Evolutionary conservation across 2,329 filamentous ascomycete species (phyloP).

Genomic region (Beauveria sp.): DNA sequence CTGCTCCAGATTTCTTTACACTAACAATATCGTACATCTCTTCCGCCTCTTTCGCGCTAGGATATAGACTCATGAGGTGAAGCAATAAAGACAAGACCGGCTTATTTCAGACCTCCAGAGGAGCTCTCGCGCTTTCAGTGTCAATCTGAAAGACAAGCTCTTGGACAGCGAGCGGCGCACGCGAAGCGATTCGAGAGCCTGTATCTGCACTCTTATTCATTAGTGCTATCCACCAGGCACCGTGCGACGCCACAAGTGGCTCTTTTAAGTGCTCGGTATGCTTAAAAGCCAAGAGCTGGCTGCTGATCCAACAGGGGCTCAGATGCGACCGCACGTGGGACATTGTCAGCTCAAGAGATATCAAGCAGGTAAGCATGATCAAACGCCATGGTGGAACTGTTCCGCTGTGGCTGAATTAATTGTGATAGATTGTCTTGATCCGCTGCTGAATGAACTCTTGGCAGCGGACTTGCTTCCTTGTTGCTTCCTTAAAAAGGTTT

Average conservation of each 20-base stretch:
- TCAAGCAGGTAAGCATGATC: neutral
- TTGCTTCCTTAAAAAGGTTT: neutral
- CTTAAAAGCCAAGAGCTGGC: neutral
- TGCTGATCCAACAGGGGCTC: neutral
- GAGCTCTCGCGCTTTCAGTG: neutral
- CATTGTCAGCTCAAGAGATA: neutral
- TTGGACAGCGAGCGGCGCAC: neutral
- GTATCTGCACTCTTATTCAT: neutral
- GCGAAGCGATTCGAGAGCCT: neutral
- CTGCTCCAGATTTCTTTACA: neutral
- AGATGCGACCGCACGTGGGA: conserved; percentile 6
- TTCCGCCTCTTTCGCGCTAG: neutral
- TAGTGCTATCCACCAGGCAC: conserved; percentile 1
- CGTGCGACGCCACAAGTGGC: neutral
- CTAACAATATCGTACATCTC: neutral
- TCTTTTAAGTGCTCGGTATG: neutral
- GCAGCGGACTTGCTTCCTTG: neutral
- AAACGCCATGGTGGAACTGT: neutral
- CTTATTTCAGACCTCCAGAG: neutral
- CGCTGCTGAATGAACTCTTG: neutral
- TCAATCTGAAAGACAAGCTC: neutral
- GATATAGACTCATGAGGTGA: neutral
- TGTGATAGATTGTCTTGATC: neutral
- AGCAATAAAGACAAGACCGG: neutral
- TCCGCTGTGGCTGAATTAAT: conserved; percentile 1